Conservation (phyloP, 2,329 filamentous ascomycete genomes). For the Elsinoe batatas region DNA sequence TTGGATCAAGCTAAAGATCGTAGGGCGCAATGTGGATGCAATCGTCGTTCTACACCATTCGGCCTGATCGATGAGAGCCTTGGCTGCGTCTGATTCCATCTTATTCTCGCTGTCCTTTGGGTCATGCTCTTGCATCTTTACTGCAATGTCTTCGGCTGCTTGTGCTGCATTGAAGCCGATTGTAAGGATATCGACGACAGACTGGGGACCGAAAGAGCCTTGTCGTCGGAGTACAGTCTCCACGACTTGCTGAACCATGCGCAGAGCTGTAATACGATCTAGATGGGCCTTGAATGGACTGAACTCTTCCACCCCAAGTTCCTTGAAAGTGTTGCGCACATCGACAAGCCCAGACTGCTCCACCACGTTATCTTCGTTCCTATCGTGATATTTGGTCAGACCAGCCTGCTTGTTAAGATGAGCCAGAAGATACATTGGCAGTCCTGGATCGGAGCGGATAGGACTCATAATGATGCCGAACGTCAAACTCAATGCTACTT, state of each 20-base stretch:
- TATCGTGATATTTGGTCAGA: background rate
- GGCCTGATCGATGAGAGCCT: slow-evolving; percentile 4
- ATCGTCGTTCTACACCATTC: slow-evolving; percentile 19
- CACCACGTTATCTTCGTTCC: background rate
- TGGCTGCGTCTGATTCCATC: background rate
- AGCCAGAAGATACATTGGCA: background rate
- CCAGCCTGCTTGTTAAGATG: background rate
- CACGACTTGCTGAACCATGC: background rate
- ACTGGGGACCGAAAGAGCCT: background rate
- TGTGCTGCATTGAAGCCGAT: background rate
- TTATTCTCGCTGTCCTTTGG: background rate
- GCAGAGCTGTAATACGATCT: background rate
- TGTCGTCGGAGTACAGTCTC: background rate
- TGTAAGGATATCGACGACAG: background rate
- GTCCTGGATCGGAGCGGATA: background rate
- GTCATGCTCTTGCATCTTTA: background rate
- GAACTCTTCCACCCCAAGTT: background rate
- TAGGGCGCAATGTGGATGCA: background rate
- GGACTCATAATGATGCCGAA: background rate
- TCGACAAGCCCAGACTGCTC: background rate
- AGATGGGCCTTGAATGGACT: background rate
- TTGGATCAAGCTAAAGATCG: background rate
- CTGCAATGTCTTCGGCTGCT: background rate
- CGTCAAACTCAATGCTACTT: background rate
- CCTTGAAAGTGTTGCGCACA: background rate